phyloP scores from a whole-genome alignment of 495 filamentous ascomycete species.

The Podospora comata region DNA sequence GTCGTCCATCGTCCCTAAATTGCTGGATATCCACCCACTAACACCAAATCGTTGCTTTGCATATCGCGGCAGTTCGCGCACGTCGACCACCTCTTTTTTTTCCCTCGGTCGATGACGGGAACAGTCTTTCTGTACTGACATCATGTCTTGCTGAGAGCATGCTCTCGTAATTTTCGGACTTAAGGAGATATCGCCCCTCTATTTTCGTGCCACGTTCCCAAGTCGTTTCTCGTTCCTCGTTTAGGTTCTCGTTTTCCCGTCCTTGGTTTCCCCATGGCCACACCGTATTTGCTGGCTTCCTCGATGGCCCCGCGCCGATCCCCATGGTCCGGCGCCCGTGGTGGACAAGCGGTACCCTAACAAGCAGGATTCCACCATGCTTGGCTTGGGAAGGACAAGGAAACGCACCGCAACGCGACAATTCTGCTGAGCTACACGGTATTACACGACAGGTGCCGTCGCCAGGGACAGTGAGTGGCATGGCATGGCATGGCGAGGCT shows the following conservation, averaged over 20 bases:
- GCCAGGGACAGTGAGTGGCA: not conserved
- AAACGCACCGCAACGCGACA: slow-evolving; percentile 4
- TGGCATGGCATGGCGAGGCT: not conserved
- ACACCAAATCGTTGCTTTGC: not conserved
- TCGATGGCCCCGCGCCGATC: slow-evolving; percentile 15
- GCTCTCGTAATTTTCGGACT: not conserved
- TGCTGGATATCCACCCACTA: not conserved
- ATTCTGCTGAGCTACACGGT: not conserved
- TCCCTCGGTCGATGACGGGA: not conserved
- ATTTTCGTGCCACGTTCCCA: not conserved
- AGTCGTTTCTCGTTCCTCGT: not conserved
- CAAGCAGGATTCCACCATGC: slow-evolving; percentile 11
- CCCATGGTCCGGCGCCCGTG: not conserved
- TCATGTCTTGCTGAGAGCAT: not conserved
- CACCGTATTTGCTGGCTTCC: not conserved
- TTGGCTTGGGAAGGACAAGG: slow-evolving; percentile 7
- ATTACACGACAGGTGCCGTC: slow-evolving; percentile 2
- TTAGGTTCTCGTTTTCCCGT: not conserved
- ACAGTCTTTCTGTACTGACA: not conserved
- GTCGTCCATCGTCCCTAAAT: not conserved
- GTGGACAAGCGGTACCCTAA: not conserved
- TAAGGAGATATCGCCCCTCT: not conserved
- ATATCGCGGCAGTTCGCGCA: not conserved
- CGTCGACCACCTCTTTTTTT: not conserved
- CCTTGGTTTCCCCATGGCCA: not conserved